phyloP scores from a whole-genome alignment of 805 yeast genomes.

The Yueomyces sinensis region DNA sequence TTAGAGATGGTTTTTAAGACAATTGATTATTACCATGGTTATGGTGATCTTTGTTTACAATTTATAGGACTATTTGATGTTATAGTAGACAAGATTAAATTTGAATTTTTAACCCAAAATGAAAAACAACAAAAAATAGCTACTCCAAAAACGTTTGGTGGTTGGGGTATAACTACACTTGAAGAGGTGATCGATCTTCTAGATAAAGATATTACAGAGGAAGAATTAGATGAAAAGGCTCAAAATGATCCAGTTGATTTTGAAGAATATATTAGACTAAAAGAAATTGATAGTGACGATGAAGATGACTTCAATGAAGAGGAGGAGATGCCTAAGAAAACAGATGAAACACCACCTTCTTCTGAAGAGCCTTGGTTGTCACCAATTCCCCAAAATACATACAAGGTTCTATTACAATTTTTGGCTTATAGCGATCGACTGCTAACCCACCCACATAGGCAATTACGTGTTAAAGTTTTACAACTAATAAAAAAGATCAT shows the following conservation, averaged over 20 bases:
- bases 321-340: slow-evolving; percentile 2
- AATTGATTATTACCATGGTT: slow-evolving; percentile 78
- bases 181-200: slow-evolving; percentile 33
- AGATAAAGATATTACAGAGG: slow-evolving; percentile 17
- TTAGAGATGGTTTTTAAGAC: slow-evolving; percentile 61
- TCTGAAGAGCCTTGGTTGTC: slow-evolving; percentile 60
- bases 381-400: slow-evolving; percentile 48
- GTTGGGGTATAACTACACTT: slow-evolving; percentile 42
- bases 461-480: slow-evolving; percentile 44
- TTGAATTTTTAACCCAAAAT: slow-evolving; percentile 22
- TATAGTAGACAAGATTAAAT: slow-evolving; percentile 35
- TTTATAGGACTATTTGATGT: slow-evolving; percentile 61
- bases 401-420: slow-evolving; percentile 45
- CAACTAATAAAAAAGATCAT: slow-evolving; percentile 31
- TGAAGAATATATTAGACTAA: slow-evolving; percentile 26
- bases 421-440: slow-evolving; percentile 56
- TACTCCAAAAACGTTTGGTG: too few relatives aligned
- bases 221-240: slow-evolving; percentile 12
- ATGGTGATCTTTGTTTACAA: slow-evolving; percentile 55
- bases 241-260: slow-evolving; percentile 5
- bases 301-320: slow-evolving; percentile 13
- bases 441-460: slow-evolving; percentile 51
- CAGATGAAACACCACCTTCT: too few relatives aligned
- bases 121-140: slow-evolving; percentile 11
- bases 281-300: slow-evolving; percentile 27